Percentiles rank a stretch among this genome's conserved stretches.
Conservation (phyloP, 106 monocot species). For the Chionographis japonica region DNA sequence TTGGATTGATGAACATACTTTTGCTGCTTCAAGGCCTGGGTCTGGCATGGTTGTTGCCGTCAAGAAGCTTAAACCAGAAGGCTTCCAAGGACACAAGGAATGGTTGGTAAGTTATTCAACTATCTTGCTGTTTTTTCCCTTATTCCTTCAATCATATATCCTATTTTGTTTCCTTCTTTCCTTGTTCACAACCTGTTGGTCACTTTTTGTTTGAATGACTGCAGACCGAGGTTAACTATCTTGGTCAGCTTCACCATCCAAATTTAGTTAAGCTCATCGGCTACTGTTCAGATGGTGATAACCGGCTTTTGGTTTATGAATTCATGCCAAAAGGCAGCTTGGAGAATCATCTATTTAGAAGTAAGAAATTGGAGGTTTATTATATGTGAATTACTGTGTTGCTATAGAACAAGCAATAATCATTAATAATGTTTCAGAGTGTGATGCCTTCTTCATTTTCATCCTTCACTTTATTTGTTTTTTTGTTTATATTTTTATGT, state of each 20-base stretch:
- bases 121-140: neutral
- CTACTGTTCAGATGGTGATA: slow-evolving; percentile 29
- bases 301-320: slow-evolving; percentile 39
- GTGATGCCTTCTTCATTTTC: no score
- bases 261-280: slow-evolving; percentile 44
- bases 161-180: no score
- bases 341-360: slow-evolving; percentile 44
- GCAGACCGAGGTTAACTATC: slow-evolving; percentile 39
- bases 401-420: no score
- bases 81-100: slow-evolving; percentile 36
- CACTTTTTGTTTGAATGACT: neutral
- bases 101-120: slow-evolving; percentile 19
- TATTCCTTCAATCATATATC: no score
- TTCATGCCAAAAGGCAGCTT: slow-evolving; percentile 42
- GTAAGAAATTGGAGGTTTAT: slow-evolving; percentile 11
- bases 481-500: no score
- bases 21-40: slow-evolving; percentile 24
- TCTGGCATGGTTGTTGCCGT: slow-evolving; percentile 31
- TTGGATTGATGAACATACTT: slow-evolving; percentile 32
- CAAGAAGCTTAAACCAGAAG: slow-evolving; percentile 32
- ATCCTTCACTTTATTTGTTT: no score
- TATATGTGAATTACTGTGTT: no score
- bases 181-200: no score
- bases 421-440: no score
- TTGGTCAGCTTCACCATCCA: slow-evolving; percentile 35